Conservation (phyloP, 2,329 filamentous ascomycete genomes). For the Lasiodiplodia hormozganensis region DNA sequence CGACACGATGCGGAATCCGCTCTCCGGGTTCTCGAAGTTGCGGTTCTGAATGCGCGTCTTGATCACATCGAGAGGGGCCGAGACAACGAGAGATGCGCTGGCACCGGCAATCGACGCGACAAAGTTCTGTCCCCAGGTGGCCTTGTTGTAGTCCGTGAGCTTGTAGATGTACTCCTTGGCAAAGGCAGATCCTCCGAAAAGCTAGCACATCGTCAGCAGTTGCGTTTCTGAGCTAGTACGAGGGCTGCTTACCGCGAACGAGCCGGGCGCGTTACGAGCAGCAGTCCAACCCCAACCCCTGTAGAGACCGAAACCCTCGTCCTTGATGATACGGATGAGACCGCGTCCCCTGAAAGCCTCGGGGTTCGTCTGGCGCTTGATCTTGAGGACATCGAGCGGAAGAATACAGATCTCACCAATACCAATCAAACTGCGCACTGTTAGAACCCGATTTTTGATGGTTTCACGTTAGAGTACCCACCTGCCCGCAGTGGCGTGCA, state of each 20-base stretch:
- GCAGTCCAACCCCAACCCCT: conserved; percentile 98
- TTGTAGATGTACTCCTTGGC: conserved; percentile 96
- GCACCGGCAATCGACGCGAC: conserved; percentile 94
- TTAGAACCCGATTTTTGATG: neutral
- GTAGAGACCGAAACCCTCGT: conserved; percentile 96
- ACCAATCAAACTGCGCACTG: conserved; percentile 75
- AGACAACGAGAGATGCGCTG: conserved; percentile 92
- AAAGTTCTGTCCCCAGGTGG: conserved; percentile 95
- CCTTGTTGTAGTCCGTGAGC: conserved; percentile 93
- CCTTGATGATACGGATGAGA: conserved; percentile 84
- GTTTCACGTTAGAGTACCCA: conserved; percentile 45
- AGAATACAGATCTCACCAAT: conserved; percentile 97
- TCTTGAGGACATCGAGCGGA: conserved; percentile 96
- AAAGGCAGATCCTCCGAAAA: conserved; percentile 96
- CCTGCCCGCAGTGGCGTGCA: conserved; percentile 96
- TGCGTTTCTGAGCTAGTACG: neutral
- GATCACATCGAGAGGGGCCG: conserved; percentile 95
- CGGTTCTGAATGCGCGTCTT: conserved; percentile 98
- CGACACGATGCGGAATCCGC: conserved; percentile 86
- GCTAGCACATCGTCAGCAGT: conserved; percentile 56
- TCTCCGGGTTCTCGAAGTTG: conserved; percentile 98
- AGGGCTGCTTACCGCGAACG: conserved; percentile 77
- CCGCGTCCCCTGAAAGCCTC: conserved; percentile 96
- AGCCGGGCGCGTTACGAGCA: conserved; percentile 93
- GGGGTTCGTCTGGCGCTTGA: conserved; percentile 99